Evolutionary conservation across 148 eudicot species (phyloP).

Genomic region (Oxyria digyna): DNA sequence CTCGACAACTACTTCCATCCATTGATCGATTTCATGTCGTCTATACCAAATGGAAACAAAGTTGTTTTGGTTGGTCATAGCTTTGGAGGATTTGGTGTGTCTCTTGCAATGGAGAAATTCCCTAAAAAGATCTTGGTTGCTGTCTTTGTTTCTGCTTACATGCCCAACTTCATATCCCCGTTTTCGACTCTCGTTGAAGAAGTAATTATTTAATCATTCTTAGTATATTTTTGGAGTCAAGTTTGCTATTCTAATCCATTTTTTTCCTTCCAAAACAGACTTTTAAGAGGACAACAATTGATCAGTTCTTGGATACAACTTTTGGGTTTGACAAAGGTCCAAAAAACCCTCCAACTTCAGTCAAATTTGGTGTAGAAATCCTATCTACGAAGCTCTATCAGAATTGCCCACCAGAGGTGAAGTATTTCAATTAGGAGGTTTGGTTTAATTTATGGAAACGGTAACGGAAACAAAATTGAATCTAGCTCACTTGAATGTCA

Average conservation of each 20-base stretch:
- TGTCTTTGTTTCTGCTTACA: constrained; percentile 21
- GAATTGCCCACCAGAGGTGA: constrained; percentile 28
- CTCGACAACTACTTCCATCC: constrained; percentile 13
- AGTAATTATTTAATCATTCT: not conserved
- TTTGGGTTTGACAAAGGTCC: constrained; percentile 19
- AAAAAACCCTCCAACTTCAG: constrained; percentile 18
- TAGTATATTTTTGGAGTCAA: not conserved
- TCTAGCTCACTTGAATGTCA: too few species aligned
- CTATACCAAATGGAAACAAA: constrained; percentile 10
- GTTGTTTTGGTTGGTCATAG: constrained; percentile 37
- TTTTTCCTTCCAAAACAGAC: constrained; percentile 13
- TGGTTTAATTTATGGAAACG: too few species aligned
- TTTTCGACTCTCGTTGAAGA: constrained; percentile 3
- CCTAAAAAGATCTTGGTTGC: constrained; percentile 19
- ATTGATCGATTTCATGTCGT: constrained; percentile 17
- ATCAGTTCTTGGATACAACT: constrained; percentile 20
- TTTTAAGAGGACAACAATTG: constrained; percentile 17
- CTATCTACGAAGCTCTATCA: constrained; percentile 26
- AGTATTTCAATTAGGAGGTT: too few species aligned
- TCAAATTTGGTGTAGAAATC: constrained; percentile 22
- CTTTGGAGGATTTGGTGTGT: constrained; percentile 27
- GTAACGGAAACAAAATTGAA: too few species aligned
- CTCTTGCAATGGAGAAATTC: constrained; percentile 33
- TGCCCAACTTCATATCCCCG: constrained; percentile 18
- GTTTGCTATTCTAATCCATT: not conserved